These are phyloP conservation scores for Pyrus hybrid DNA, from an alignment of 331 rosid genomes.

Conservation along the genomic window DNA sequence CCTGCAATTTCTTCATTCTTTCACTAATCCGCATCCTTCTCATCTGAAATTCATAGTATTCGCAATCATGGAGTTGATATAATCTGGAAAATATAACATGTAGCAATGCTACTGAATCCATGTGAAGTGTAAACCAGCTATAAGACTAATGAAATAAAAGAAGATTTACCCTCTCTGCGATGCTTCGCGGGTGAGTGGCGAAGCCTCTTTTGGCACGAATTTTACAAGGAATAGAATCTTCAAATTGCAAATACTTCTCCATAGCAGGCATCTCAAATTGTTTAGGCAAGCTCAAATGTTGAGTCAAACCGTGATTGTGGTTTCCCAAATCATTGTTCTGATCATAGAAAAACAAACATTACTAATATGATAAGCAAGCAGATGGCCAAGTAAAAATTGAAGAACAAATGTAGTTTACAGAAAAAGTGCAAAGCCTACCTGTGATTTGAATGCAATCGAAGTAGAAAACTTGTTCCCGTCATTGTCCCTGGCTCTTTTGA, in stretches of 20 bases:
- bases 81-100: neutral
- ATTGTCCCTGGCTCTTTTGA: constrained; percentile 42
- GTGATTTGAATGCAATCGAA: constrained; percentile 41
- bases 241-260: constrained; percentile 48
- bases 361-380: neutral
- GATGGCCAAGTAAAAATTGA: neutral
- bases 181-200: constrained; percentile 97
- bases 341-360: neutral
- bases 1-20: constrained; percentile 72
- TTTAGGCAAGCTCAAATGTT: constrained; percentile 66
- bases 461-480: constrained; percentile 45
- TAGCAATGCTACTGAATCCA: neutral
- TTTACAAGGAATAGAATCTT: constrained; percentile 68
- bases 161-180: constrained; percentile 85
- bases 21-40: constrained; percentile 89
- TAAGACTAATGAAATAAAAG: neutral
- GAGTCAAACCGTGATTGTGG: constrained; percentile 36
- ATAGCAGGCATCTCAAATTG: constrained; percentile 35
- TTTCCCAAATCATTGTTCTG: constrained; percentile 40
- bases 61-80: neutral
- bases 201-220: constrained; percentile 88
- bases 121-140: neutral
- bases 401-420: neutral
- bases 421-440: constrained; percentile 26
- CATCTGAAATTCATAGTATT: constrained; percentile 28